phyloP scores from a whole-genome alignment of 345 rosid species.

The Eutrema heterophyllum region DNA sequence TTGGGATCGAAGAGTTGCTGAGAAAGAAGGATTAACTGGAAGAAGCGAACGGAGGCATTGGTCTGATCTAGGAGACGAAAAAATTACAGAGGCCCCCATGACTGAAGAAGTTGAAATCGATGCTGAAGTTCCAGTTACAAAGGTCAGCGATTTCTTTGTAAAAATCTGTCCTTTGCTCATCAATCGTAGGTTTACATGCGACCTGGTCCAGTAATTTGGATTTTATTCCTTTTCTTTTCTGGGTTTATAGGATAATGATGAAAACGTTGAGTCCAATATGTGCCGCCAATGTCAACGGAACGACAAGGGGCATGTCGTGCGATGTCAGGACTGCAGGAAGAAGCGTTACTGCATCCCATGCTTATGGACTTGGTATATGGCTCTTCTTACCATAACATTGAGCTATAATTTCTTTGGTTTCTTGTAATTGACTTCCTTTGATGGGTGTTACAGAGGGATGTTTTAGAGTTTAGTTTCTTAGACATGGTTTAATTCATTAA shows the following conservation, averaged over 20 bases:
- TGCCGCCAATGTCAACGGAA: constrained; percentile 57
- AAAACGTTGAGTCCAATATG: background rate
- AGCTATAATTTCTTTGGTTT: constrained; percentile 21
- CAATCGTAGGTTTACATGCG: background rate
- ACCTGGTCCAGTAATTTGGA: no score
- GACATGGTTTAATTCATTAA: constrained; percentile 10
- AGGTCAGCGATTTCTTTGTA: background rate
- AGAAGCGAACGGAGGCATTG: no score
- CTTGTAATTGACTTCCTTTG: background rate
- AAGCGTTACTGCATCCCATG: constrained; percentile 46
- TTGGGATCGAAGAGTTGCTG: no score
- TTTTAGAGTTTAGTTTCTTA: constrained; percentile 26
- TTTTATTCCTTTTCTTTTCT: background rate
- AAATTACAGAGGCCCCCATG: no score
- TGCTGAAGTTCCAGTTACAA: no score
- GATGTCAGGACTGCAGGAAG: constrained; percentile 32
- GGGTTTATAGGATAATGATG: background rate
- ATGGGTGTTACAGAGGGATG: background rate
- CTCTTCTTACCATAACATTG: constrained; percentile 4
- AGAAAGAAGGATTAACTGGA: no score
- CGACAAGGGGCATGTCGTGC: constrained; percentile 44
- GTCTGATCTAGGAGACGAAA: no score
- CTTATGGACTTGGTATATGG: constrained; percentile 31
- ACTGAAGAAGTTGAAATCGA: no score
- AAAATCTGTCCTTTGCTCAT: background rate